Conservation (phyloP, 108 stramenopile species). For the Nitzschia palea region DNA sequence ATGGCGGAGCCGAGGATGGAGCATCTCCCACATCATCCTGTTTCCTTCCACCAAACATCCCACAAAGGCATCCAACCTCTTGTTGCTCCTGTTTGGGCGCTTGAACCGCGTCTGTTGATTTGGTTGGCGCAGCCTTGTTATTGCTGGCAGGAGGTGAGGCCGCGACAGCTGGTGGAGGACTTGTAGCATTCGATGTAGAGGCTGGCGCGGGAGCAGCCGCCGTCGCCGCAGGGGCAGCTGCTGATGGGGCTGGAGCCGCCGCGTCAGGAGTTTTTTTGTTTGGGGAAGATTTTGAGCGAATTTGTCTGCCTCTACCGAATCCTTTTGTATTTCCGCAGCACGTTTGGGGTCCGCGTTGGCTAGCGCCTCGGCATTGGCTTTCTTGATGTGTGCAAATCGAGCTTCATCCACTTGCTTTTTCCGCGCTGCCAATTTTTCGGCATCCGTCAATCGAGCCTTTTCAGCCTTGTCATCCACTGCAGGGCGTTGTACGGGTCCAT, state of each 20-base stretch:
- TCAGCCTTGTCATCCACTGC: conserved; percentile 12
- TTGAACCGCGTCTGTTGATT: no score
- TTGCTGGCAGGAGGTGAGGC: not conserved
- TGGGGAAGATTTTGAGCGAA: conserved; percentile 15
- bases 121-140: no score
- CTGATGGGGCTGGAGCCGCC: not conserved
- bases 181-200: no score
- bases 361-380: conserved; percentile 15
- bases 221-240: not conserved
- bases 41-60: no score
- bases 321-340: conserved; percentile 18
- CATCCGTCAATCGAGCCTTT: conserved; percentile 20
- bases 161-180: no score
- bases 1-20: not conserved
- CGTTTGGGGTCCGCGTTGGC: conserved; percentile 14
- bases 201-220: not conserved
- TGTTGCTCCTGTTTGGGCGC: no score
- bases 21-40: no score
- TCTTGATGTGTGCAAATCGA: conserved; percentile 30
- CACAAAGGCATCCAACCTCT: no score
- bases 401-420: conserved; percentile 29
- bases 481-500: not conserved
- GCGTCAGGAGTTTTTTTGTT: no score
- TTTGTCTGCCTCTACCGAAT: conserved; percentile 7
- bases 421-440: conserved; percentile 26